Evolutionary conservation across 495 filamentous ascomycete genomes (phyloP).

Genomic region (Podospora fimiseda): DNA sequence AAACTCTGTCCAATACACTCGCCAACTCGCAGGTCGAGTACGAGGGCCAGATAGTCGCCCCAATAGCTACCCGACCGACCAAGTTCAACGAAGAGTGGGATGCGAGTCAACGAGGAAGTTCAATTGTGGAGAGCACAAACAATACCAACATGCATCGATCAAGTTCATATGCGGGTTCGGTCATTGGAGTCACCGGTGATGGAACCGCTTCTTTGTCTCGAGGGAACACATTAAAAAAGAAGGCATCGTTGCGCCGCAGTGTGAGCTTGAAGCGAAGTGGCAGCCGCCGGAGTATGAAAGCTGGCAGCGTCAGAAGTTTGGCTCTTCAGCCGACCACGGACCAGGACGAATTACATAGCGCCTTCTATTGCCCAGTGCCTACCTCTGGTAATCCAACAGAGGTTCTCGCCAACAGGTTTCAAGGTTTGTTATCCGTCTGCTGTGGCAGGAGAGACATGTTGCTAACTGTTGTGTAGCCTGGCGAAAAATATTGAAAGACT

Average conservation of each 20-base stretch:
- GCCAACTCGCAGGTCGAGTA: conserved; percentile 35
- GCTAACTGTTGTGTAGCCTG: conserved; percentile 55
- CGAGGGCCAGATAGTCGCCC: conserved; percentile 18
- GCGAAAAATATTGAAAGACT: conserved; percentile 90
- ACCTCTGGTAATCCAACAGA: conserved; percentile 85
- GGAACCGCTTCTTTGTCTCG: conserved; percentile 49
- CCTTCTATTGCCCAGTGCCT: conserved; percentile 82
- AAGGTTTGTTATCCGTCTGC: conserved; percentile 54
- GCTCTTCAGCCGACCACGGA: conserved; percentile 57
- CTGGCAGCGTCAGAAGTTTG: conserved; percentile 74
- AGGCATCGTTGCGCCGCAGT: conserved; percentile 64
- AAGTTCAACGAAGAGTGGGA: conserved; percentile 70
- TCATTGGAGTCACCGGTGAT: conserved; percentile 20
- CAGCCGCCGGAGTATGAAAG: conserved; percentile 67
- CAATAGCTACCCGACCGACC: conserved; percentile 25
- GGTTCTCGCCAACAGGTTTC: conserved; percentile 79
- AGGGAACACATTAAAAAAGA: conserved; percentile 80
- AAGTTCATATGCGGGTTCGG: conserved; percentile 42
- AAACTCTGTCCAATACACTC: conserved; percentile 37
- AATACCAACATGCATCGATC: conserved; percentile 42
- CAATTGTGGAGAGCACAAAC: conserved; percentile 44
- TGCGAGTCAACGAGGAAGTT: conserved; percentile 57
- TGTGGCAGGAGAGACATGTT: neutral
- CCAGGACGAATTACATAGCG: conserved; percentile 69
- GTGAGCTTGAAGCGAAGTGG: conserved; percentile 72